Evolutionary conservation across 2,329 filamentous ascomycete species (phyloP), one percentile per base, ranked within the genome.

Genomic region (Sporothrix protearum): DNA sequence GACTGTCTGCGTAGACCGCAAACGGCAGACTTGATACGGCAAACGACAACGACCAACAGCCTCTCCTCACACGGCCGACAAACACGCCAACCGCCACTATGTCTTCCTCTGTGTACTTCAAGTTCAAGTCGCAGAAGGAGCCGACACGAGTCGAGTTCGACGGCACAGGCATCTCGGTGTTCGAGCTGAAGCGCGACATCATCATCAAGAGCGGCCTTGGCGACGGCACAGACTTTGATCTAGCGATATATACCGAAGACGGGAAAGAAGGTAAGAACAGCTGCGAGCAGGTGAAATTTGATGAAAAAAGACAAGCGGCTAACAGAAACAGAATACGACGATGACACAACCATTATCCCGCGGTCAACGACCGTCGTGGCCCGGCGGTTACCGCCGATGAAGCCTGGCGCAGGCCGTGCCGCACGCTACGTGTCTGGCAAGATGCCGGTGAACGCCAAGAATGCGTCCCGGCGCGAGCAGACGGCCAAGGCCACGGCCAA

Each of bases 81-180:
- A 14, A 57, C 45, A 33, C 19, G 19, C 2, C 22, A 57, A 19
- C 59, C 63, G 14, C 9, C 84, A 89, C 78, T 78, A 97, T 97
- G 94, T 89, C 93, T 80, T 97, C 96, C 71, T 98, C 94, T 76
- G 96, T 99, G 79, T 98, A 97, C 84, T 99, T 97, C 92, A 97
- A 97, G 84, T 99, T 99, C 90, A 98, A 97, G 84, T 98, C 95
- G 77, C 94, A 96, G 80, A 97, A 94, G 84, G 96, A 98, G 80
- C 93, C 94, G 73, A 93, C 93, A 72, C 90, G 94, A 79, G 94
- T 99, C 78, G 92, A 94, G 79, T 98, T 99, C 81, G 95, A 99
- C 82, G 96, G 96, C 79, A 97, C 95, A 77, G 93, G 93, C 82
- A 97, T 98, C 79, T 97, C 95, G 74, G 96, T 98, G 75, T 99